Evolutionary conservation across 352 stramenopile genomes (phyloP), one percentile per base, ranked within the genome.

Genomic region (Phytophthora aleatoria): DNA sequence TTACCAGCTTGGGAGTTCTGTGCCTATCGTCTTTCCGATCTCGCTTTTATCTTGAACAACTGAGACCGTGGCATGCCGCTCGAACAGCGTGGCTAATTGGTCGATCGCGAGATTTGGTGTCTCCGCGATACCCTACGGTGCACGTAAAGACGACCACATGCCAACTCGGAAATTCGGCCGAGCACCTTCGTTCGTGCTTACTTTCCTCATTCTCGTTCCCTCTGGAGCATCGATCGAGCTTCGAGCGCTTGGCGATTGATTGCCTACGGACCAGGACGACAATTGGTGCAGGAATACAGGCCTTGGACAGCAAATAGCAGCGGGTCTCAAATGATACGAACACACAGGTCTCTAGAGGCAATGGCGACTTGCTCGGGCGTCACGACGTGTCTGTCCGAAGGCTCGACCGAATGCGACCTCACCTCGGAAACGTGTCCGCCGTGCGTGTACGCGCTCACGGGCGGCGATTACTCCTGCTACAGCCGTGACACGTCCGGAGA

Each of bases 391-490:
- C 52, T 90, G 30, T 75, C 76, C 5, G 76, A 89, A 27, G 84
- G 84, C n/a, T 71, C 76, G 12, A 82, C 69, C 31, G 61, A 74
- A 39, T 92, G 84, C 57, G 69, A 79, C 31, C 74, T 82, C 31
- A 39, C 62, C 16, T 79, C 62, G 3, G 64, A 41, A 28, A 58
- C 30, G 9, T 93, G 85, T 45, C 85, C 85, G 7, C 72, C 79
- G 2, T 93, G 85, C 45, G 73, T 93, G 64, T 93, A 93, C 64
- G 60, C 65, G 16, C 81, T 91, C 35, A 71, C 73, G 2, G 77
- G 80, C 20, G 82, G 81, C 3, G 71, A 74, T 52, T 89, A 76
- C 62, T 91, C 83, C 16, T 93, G 85, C 77, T 93, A 91, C 65
- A 77, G 59, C 44, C 59, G 67, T 15, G 67, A 71, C 24, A 60